Base-by-base conservation (phyloP, 2,329 filamentous ascomycete genomes). In the Myotisia sp. region DNA sequence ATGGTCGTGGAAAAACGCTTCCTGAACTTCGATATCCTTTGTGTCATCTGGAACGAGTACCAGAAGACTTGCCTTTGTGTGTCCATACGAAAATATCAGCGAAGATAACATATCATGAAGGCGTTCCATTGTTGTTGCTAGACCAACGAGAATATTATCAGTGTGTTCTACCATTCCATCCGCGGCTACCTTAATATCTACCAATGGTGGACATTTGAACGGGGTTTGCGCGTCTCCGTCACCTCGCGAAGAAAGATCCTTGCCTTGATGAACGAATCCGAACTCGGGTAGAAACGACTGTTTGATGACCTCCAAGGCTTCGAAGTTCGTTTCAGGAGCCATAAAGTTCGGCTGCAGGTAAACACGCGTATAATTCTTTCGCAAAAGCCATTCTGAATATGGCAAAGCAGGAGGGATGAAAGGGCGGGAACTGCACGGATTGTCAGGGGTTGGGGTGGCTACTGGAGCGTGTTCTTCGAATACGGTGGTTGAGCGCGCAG, bases 361-460 rank as follows among this genome's bases (percentile, higher is more conserved):
- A 40, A 52, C 48, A 32, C 58, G 58, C 20, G 56, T 61, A 42
- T 58, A 60, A 45, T 60, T 60, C 51, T 61, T 61, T 47, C 54
- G 56, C 12, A 47, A 46, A 24, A 61, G 51, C 58, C 57, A 61
- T 46, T 60, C 58, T 28, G 47, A 44, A 45, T 60, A 55, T 5
- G 55, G 47, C 21, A 60, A 37, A 8, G 55, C 53, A 17, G 55
- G 52, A 29, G 50, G 31, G 7, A 27, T n/a, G n/a, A n/a, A n/a
- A n/a, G n/a, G n/a, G n/a, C n/a, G n/a, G n/a, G n/a, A n/a, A n/a
- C n/a, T n/a, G n/a, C n/a, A n/a, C n/a, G n/a, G n/a, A n/a, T n/a
- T n/a, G n/a, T n/a, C n/a, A n/a, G n/a, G n/a, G n/a, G n/a, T n/a
- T n/a, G n/a, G n/a, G n/a, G n/a, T n/a, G n/a, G n/a, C n/a, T n/a